Evolutionary conservation across 352 stramenopile species (phyloP).

Genomic region (Globisporangium ultimum): DNA sequence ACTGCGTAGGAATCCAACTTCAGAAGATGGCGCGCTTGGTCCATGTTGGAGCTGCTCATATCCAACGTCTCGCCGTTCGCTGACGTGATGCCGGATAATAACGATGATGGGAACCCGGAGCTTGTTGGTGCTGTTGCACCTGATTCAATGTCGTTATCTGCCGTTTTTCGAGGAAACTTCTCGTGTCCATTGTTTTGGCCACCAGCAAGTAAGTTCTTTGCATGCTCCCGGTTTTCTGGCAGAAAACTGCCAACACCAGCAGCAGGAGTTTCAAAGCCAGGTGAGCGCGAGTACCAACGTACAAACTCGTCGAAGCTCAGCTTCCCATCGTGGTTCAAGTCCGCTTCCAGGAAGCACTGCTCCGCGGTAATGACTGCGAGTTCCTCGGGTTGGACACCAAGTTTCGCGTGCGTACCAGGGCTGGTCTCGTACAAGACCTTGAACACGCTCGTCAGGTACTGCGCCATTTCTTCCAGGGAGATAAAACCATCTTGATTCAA

Average conservation of each 20-base stretch:
- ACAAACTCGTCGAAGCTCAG: slow-evolving; percentile 88
- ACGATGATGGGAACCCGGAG: slow-evolving; percentile 29
- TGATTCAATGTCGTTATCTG: not conserved
- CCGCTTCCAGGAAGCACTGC: slow-evolving; percentile 82
- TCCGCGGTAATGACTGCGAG: slow-evolving; percentile 76
- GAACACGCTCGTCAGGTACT: slow-evolving; percentile 84
- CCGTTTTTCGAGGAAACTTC: slow-evolving; percentile 2
- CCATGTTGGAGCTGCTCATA: slow-evolving; percentile 79
- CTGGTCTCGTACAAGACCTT: slow-evolving; percentile 86
- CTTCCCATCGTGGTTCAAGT: slow-evolving; percentile 76
- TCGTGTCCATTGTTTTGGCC: slow-evolving; percentile 2
- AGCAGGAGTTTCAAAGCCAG: slow-evolving; percentile 36
- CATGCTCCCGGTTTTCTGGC: slow-evolving; percentile 10
- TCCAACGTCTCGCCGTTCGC: slow-evolving; percentile 40
- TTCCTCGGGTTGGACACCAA: slow-evolving; percentile 66
- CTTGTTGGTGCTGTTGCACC: slow-evolving; percentile 1
- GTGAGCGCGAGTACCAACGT: slow-evolving; percentile 72
- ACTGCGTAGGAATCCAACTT: slow-evolving; percentile 86
- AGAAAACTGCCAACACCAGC: slow-evolving; percentile 28
- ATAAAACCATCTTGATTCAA: slow-evolving; percentile 86
- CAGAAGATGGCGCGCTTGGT: slow-evolving; percentile 64
- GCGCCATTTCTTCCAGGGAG: slow-evolving; percentile 85
- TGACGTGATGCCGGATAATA: slow-evolving; percentile 37
- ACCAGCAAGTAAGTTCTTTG: slow-evolving; percentile 1
- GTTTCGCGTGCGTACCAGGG: slow-evolving; percentile 43